Percentiles rank a stretch among this genome's conserved stretches.
These are phyloP conservation scores for Fraxinus baroniana DNA, from an alignment of 305 asterid species.

Conservation along the genomic window DNA sequence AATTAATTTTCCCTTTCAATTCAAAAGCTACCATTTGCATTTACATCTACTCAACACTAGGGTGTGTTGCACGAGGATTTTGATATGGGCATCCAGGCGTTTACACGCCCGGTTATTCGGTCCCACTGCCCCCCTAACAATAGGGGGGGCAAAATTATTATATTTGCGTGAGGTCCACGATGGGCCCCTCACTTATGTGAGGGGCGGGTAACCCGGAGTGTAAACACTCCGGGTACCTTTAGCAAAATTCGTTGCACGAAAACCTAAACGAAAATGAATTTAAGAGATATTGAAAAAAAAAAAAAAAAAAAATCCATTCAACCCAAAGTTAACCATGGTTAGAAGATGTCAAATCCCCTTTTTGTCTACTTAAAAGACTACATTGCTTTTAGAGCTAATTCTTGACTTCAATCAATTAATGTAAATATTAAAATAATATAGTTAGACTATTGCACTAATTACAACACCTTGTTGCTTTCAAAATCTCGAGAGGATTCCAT, in stretches of 20 bases:
- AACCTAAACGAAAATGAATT: not conserved
- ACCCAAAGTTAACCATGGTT: not conserved
- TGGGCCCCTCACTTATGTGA: too few species aligned
- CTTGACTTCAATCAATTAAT: slow-evolving; percentile 49
- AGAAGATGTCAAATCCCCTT: not conserved
- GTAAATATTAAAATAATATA: slow-evolving; percentile 26
- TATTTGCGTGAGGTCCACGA: too few species aligned
- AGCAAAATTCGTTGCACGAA: too few species aligned
- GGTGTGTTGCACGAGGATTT: not conserved
- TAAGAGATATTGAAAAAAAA: not conserved
- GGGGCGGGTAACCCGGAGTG: too few species aligned
- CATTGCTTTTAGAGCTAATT: slow-evolving; percentile 52
- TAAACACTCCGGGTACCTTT: too few species aligned
- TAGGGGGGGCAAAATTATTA: too few species aligned
- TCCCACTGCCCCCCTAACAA: too few species aligned
- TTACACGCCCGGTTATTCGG: too few species aligned
- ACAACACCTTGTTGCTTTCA: slow-evolving; percentile 43
- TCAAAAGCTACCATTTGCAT: not conserved
- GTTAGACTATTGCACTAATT: slow-evolving; percentile 35
- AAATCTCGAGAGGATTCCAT: slow-evolving; percentile 18
- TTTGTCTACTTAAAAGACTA: not conserved
- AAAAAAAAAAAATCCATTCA: not conserved
- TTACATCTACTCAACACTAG: not conserved
- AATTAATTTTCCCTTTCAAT: not conserved
- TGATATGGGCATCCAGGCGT: too few species aligned